Percentiles rank a stretch among this genome's conserved stretches.
Conservation (phyloP, 2,329 filamentous ascomycete genomes). For the Fusarium robinianum region DNA sequence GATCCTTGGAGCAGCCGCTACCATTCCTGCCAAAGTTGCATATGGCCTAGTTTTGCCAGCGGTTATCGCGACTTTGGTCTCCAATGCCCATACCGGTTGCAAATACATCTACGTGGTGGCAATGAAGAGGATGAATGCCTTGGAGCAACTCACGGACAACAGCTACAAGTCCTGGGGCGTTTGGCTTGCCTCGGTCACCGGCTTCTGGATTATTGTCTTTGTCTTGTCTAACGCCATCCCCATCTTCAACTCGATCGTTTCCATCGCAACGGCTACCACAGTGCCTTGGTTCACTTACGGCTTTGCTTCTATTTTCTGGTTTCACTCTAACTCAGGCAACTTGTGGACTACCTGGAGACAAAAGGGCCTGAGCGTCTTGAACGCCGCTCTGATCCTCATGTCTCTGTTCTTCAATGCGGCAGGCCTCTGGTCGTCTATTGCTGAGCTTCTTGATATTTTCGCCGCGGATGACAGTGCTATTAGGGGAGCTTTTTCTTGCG, state of each 20-base stretch:
- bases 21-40: slow-evolving; percentile 33
- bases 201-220: slow-evolving; percentile 36
- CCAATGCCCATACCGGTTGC: slow-evolving; percentile 34
- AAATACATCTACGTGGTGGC: slow-evolving; percentile 33
- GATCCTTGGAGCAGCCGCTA: slow-evolving; percentile 29
- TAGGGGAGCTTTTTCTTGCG: slow-evolving; percentile 30
- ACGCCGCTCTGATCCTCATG: slow-evolving; percentile 23
- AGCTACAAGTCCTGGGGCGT: slow-evolving; percentile 35
- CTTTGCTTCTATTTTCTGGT: slow-evolving; percentile 34
- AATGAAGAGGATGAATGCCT: slow-evolving; percentile 23
- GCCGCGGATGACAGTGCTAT: slow-evolving; percentile 13
- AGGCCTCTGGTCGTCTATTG: slow-evolving; percentile 33
- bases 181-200: slow-evolving; percentile 29
- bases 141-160: slow-evolving; percentile 28
- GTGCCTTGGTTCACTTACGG: slow-evolving; percentile 38
- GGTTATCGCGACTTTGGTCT: slow-evolving; percentile 30
- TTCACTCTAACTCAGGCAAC: slow-evolving; percentile 26
- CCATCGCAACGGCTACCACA: slow-evolving; percentile 32
- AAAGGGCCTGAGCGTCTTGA: slow-evolving; percentile 20
- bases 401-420: slow-evolving; percentile 34
- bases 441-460: slow-evolving; percentile 30
- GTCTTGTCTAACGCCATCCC: slow-evolving; percentile 37
- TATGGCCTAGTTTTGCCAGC: slow-evolving; percentile 35
- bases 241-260: slow-evolving; percentile 37
- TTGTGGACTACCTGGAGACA: slow-evolving; percentile 30